Evolutionary conservation across 805 yeast species (phyloP), one percentile per base, ranked within the genome.

Genomic region (Saccharomycopsis schoenii): DNA sequence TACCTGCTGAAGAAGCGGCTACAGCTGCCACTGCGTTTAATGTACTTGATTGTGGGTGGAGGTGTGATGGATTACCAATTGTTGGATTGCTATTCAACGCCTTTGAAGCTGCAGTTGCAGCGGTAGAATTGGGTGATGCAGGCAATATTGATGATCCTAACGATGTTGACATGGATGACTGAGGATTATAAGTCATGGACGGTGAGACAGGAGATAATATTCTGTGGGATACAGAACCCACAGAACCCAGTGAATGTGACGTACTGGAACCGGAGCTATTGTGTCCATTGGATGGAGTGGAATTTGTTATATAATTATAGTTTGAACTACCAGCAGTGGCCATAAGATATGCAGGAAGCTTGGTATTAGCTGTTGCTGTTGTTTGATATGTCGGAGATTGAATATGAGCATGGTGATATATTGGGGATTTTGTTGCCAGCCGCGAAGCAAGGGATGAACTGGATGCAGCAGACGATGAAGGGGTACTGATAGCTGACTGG

Each of bases 281-380:
- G 15, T 6, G n/a, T 10, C 4, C 34, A 21, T 21, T 25, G 9
- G 34, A 12, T 47, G 34, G 10, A 1, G 34, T 11, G 5, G 34
- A 11, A 10, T 4, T 14, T 24, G 34, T 2, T 8, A 34, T 15
- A 11, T 11, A 24, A 24, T 47, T 47, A 10, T 19, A n/a, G n/a
- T 47, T 47, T 15, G 52, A 47, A 47, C 52, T 9, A 47, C 29
- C 34, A 24, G 52, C 34, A 11, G 52, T 25, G 21, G 52, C 52
- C 52, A 47, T 47, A 24, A 47, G 52, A 47, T 47, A 47, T 8
- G 52, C 52, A 12, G 52, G 52, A 47, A 47, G 52, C n/a, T 47
- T 47, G 11, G 34, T 11, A 4, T 47, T 47, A 6, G 52, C 52
- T 21, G 52, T 47, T 2, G 52, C 52, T 21, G 52, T 47, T 9